Evolutionary conservation across 805 yeast genomes (phyloP).

Genomic region (Candida nonsorbophila): DNA sequence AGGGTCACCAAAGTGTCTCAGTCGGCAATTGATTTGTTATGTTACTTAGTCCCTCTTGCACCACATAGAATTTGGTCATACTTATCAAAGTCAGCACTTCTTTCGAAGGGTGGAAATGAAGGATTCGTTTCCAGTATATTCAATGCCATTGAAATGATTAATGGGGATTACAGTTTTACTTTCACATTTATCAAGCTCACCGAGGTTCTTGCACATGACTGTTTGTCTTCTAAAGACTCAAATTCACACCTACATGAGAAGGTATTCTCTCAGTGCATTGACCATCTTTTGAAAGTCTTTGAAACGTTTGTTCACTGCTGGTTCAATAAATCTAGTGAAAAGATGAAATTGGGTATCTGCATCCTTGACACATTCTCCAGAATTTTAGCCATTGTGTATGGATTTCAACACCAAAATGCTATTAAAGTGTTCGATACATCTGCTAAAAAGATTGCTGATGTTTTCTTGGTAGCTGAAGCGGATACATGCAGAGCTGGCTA

Average conservation of each 20-base stretch:
- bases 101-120: constrained; percentile 56
- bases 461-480: constrained; percentile 50
- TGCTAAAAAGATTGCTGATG: constrained; percentile 44
- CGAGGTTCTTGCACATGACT: constrained; percentile 46
- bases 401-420: constrained; percentile 14
- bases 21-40: constrained; percentile 45
- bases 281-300: constrained; percentile 60
- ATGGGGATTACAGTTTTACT: constrained; percentile 63
- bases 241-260: constrained; percentile 33
- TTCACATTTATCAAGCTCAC: constrained; percentile 53
- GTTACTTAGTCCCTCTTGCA: constrained; percentile 40
- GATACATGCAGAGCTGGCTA: constrained; percentile 48
- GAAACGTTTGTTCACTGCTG: constrained; percentile 74
- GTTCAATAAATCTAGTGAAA: constrained; percentile 51
- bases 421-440: constrained; percentile 43
- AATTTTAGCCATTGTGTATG: constrained; percentile 50
- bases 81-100: constrained; percentile 58
- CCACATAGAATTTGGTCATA: constrained; percentile 79
- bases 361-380: constrained; percentile 51
- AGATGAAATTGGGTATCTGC: constrained; percentile 53
- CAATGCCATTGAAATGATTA: constrained; percentile 68
- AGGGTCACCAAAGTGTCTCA: constrained; percentile 44
- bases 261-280: constrained; percentile 48
- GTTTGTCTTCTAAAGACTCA: constrained; percentile 19
- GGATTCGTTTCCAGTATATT: constrained; percentile 58